Evolutionary conservation across 2,329 filamentous ascomycete species (phyloP), one percentile per base, ranked within the genome.

Genomic region (Lomentospora prolificans): DNA sequence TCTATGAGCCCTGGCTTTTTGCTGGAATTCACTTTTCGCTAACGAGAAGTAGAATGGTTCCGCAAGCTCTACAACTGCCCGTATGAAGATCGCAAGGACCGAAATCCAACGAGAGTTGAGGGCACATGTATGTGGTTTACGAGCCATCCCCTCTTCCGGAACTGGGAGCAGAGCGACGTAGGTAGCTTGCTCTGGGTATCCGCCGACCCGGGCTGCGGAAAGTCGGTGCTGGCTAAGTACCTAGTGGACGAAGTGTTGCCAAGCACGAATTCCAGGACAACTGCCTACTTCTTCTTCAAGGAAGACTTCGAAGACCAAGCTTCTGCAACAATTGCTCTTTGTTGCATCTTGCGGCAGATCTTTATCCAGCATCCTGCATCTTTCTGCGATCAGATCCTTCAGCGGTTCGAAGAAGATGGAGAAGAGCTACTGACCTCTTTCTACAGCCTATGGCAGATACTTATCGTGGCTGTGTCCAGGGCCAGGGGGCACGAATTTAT

Each of bases 161-260:
- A 14, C 0, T 73, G 69, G 70, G 30, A 64, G n/a, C 44, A 57
- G 2, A 48, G 61, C 6, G 59, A 63, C 0, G 65, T 64, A 0
- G 65, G 64, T 0, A 61, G 64, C 0, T 57, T 73, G 5, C 60
- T 69, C 27, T 33, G 30, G 30, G 63, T 72, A 14, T 64, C 71
- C 1, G 70, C 67, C 2, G 69, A 72, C 57, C 69, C 69, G 19
- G 70, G 70, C 0, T 73, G 67, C 51, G 69, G 70, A 3, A 72
- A 72, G 58, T 72, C 69, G 0, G 69, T 67, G 0, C 52, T 73
- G 30, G 64, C 70, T 6, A 68, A 63, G 48, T 66, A 64, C 50
- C 62, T 72, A 0, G 58, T 70, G n/a, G 64, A 70, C 46, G 27
- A 63, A 4, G 55, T 39, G 5, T 57, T 33, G 6, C 30, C 30